Base-by-base conservation (phyloP, 352 stramenopile species). In the Pythium myriotylum region DNA sequence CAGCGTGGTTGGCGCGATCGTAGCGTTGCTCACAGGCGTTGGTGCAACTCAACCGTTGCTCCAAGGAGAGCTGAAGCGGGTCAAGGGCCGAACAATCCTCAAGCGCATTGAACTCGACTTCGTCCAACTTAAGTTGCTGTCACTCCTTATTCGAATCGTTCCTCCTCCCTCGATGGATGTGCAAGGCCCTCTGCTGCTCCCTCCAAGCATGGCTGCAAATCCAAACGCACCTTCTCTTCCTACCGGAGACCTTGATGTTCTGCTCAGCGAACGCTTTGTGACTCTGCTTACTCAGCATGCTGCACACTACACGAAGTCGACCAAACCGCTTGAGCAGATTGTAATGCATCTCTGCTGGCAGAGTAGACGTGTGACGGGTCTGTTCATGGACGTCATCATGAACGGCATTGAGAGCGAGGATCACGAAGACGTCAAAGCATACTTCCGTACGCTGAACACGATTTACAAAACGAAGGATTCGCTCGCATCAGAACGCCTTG, bases 391-490 rank as follows among this genome's bases (percentile, higher is more conserved):
- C 37, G 77, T 64, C 19, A 83, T 96, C 54, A 76, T 88, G 53
- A 66, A 81, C 32, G 86, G 82, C n/a, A 86, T 96, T 14, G 80
- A 94, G 57, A 62, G 67, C 26, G 78, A 92, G 50, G 86, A 96
- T 56, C 82, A 95, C 53, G 81, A 95, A 27, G 85, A 94, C 41
- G 74, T 96, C 46, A 96, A 96, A 46, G 70, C 86, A n/a, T 95
- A 89, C 43, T 95, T 96, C 57, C 88, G 88, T 13, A 91, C 84
- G n/a, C 56, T 96, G 6, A 91, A 89, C 35, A 78, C 84, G 51
- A 54, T 96, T 12, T 62, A 94, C 19, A 93, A 92, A 59, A 74
- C 94, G 26, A 77, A 81, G 14, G 86, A 95, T 65, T 88, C 78
- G 12, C 67, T 94, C 8, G 67, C 79, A 12, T 47, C 27, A 2